Percentiles rank a stretch among this genome's conserved stretches.
Conservation (phyloP, 768 basidiomycete species). For the Zangia roseola region DNA sequence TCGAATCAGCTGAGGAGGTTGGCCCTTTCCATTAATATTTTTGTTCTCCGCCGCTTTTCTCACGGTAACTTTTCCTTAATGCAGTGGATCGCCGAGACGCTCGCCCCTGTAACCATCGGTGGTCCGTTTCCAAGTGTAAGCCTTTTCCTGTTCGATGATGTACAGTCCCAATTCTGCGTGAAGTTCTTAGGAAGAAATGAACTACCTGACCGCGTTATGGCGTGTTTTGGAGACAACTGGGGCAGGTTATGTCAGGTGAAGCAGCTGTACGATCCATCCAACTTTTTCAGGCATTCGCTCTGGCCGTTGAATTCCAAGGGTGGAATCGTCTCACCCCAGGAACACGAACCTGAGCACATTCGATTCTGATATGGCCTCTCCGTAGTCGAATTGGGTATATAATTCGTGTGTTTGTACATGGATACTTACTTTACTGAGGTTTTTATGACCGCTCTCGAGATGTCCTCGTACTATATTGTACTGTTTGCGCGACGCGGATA, state of each 20-base stretch:
- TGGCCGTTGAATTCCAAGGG: slow-evolving; percentile 73
- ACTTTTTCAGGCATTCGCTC: slow-evolving; percentile 73
- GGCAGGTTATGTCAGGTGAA: slow-evolving; percentile 68
- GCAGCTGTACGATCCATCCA: slow-evolving; percentile 69
- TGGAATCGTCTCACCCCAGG: slow-evolving; percentile 50
- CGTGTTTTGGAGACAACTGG: slow-evolving; percentile 78
- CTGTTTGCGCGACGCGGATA: too few species aligned
- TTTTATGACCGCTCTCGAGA: too few species aligned
- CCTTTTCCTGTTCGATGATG: slow-evolving; percentile 23
- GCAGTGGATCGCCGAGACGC: slow-evolving; percentile 78
- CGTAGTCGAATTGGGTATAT: neutral
- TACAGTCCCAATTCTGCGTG: slow-evolving; percentile 17
- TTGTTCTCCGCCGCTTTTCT: slow-evolving; percentile 1
- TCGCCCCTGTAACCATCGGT: slow-evolving; percentile 70
- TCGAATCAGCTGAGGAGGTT: slow-evolving; percentile 80
- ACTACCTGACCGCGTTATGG: slow-evolving; percentile 55
- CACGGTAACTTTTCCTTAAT: slow-evolving; percentile 6
- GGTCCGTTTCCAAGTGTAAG: slow-evolving; percentile 84
- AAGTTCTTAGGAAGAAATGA: slow-evolving; percentile 80
- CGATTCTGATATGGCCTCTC: slow-evolving; percentile 12
- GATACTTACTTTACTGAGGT: too few species aligned
- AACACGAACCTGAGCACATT: slow-evolving; percentile 55
- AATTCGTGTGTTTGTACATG: neutral
- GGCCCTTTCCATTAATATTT: slow-evolving; percentile 17
- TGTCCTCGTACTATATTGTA: too few species aligned